Evolutionary conservation across 1,139 yeast species (phyloP).

Genomic region (Candida buenavistaensis): DNA sequence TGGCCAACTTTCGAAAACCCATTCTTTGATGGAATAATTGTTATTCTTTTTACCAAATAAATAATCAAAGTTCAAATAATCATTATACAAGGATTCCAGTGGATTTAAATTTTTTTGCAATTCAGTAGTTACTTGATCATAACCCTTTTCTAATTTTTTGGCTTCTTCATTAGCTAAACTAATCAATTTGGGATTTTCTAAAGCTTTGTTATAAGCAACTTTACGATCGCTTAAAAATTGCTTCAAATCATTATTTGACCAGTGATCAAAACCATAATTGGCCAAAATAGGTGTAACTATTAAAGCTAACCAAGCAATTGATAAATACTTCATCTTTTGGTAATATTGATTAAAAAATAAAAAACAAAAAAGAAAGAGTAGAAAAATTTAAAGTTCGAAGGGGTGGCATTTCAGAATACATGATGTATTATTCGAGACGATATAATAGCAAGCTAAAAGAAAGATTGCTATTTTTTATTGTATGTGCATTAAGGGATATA

Average conservation of each 20-base stretch:
- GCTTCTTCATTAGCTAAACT: constrained; percentile 34
- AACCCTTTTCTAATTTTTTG: constrained; percentile 20
- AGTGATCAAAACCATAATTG: constrained; percentile 15
- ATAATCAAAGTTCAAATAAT: constrained; percentile 15
- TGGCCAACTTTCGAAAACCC: constrained; percentile 58
- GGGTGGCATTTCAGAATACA: no score
- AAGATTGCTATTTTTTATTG: no score
- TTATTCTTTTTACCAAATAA: constrained; percentile 11
- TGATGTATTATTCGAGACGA: no score
- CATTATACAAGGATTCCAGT: constrained; percentile 16
- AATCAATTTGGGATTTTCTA: constrained; percentile 30
- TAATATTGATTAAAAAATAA: no score
- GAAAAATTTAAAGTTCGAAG: no score
- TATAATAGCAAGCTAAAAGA: no score
- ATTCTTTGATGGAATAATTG: constrained; percentile 14
- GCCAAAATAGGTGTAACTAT: constrained; percentile 6
- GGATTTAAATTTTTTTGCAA: constrained; percentile 9
- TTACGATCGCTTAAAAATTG: constrained; percentile 38
- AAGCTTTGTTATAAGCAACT: constrained; percentile 20
- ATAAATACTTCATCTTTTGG: no score
- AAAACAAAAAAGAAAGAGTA: no score
- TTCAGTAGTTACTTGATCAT: constrained; percentile 9
- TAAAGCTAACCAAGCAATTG: constrained; percentile 4
- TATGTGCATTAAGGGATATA: no score
- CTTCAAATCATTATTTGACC: constrained; percentile 27